Evolutionary conservation across 768 basidiomycete genomes (phyloP).

Genomic region (Suillus brevipes): DNA sequence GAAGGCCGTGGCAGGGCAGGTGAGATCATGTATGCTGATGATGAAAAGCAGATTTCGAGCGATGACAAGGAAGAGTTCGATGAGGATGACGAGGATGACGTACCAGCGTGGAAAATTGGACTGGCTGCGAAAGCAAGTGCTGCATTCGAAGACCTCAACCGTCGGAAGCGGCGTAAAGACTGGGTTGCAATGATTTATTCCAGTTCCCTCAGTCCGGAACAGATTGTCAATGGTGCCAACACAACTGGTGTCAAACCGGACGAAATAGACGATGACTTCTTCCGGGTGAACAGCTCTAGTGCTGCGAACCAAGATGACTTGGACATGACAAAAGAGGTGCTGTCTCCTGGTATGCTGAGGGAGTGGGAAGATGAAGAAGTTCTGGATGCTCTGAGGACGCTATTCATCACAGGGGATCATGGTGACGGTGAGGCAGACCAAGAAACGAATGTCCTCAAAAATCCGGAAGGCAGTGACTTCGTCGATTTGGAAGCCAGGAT

Average conservation of each 20-base stretch:
- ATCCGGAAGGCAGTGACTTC: conserved; percentile 39
- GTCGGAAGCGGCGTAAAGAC: conserved; percentile 52
- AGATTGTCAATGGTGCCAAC: conserved; percentile 54
- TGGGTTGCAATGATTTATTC: conserved; percentile 88
- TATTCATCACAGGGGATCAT: conserved; percentile 85
- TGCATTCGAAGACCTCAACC: conserved; percentile 40
- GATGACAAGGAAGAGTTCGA: conserved; percentile 48
- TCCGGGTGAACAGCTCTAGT: conserved; percentile 51
- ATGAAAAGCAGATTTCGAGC: conserved; percentile 50
- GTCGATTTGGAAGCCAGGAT: conserved; percentile 41
- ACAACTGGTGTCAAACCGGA: background rate
- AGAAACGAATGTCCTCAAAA: conserved; percentile 43
- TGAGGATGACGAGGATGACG: conserved; percentile 38
- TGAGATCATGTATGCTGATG: conserved; percentile 48
- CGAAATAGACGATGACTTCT: conserved; percentile 71
- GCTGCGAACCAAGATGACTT: conserved; percentile 47
- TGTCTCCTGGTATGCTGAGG: conserved; percentile 52
- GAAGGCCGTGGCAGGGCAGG: conserved; percentile 33
- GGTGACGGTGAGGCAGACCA: conserved; percentile 36
- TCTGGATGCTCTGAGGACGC: conserved; percentile 79
- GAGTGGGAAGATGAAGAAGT: conserved; percentile 86
- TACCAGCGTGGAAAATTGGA: conserved; percentile 76
- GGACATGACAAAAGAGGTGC: conserved; percentile 68
- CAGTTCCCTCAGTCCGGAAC: conserved; percentile 62
- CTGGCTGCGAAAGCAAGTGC: conserved; percentile 52